A percentile compares a stretch with the other conserved stretches of the same genome.
These are phyloP conservation scores for Cytospora piceicola DNA, from an alignment of 2,329 filamentous ascomycete genomes.

Conservation along the genomic window DNA sequence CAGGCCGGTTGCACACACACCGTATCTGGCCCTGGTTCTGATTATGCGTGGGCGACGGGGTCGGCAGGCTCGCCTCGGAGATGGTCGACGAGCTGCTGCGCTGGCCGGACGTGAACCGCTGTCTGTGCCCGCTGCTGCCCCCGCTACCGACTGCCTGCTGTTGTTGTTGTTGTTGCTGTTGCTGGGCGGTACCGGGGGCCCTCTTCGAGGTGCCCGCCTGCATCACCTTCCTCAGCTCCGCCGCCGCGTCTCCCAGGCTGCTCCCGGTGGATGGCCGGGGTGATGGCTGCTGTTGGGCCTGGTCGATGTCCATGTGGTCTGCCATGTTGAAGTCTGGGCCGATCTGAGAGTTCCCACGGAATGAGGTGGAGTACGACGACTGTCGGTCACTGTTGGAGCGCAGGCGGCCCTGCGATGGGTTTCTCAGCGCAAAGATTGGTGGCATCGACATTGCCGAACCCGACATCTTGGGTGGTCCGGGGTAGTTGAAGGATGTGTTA, in stretches of 20 bases:
- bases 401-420: slow-evolving; percentile 15
- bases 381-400: slow-evolving; percentile 25
- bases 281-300: slow-evolving; percentile 12
- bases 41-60: slow-evolving; percentile 44
- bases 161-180: background rate
- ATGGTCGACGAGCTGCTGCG: slow-evolving; percentile 43
- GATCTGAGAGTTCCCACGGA: background rate
- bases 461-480: slow-evolving; percentile 47
- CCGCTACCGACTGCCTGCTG: slow-evolving; percentile 29
- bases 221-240: slow-evolving; percentile 62
- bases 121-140: slow-evolving; percentile 42
- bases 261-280: slow-evolving; percentile 24
- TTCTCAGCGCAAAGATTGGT: slow-evolving; percentile 38
- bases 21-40: slow-evolving; percentile 51
- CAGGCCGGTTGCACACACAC: slow-evolving; percentile 58
- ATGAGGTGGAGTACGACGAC: slow-evolving; percentile 1
- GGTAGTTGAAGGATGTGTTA: slow-evolving; percentile 61
- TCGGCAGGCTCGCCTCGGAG: slow-evolving; percentile 56
- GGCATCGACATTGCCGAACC: slow-evolving; percentile 22
- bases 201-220: slow-evolving; percentile 47
- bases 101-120: slow-evolving; percentile 41
- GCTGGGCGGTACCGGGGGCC: slow-evolving; percentile 24
- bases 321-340: background rate
- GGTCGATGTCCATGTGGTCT: slow-evolving; percentile 26
- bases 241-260: slow-evolving; percentile 57